Conservation (phyloP, 148 eudicot species). For the Amaranthus hypochondriacus region DNA sequence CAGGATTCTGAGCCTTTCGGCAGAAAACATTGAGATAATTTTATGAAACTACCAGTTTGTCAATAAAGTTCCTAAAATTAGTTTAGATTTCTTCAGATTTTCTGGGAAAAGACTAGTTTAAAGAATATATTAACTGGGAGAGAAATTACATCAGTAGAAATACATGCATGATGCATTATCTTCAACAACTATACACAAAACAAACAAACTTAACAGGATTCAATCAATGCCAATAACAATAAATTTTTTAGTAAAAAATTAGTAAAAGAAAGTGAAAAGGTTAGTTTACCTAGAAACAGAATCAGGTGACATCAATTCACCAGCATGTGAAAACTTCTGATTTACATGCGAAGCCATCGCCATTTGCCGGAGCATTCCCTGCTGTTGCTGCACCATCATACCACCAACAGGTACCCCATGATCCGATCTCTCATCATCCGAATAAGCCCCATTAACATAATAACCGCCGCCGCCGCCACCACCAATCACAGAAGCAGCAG, state of each 20-base stretch:
- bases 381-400: slow-evolving; percentile 28
- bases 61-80: no score
- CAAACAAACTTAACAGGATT: background rate
- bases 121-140: background rate
- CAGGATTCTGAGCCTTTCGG: no score
- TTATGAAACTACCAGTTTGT: no score
- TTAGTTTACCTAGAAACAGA: slow-evolving; percentile 69
- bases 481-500: slow-evolving; percentile 12
- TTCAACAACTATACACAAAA: no score
- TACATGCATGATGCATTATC: no score
- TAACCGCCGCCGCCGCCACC: slow-evolving; percentile 45
- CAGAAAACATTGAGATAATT: no score
- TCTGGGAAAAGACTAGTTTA: background rate
- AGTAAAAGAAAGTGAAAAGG: background rate
- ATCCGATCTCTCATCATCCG: slow-evolving; percentile 68
- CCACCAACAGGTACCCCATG: slow-evolving; percentile 41
- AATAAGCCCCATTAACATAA: slow-evolving; percentile 34
- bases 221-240: background rate
- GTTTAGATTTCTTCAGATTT: no score
- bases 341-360: slow-evolving; percentile 30
- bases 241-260: no score
- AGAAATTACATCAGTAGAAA: slow-evolving; percentile 29
- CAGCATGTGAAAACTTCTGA: slow-evolving; percentile 27
- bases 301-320: slow-evolving; percentile 71
- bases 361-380: slow-evolving; percentile 22